These are phyloP conservation scores for Cadophora luteo-olivacea DNA, from an alignment of 2,329 filamentous ascomycete genomes.

Conservation along the genomic window DNA sequence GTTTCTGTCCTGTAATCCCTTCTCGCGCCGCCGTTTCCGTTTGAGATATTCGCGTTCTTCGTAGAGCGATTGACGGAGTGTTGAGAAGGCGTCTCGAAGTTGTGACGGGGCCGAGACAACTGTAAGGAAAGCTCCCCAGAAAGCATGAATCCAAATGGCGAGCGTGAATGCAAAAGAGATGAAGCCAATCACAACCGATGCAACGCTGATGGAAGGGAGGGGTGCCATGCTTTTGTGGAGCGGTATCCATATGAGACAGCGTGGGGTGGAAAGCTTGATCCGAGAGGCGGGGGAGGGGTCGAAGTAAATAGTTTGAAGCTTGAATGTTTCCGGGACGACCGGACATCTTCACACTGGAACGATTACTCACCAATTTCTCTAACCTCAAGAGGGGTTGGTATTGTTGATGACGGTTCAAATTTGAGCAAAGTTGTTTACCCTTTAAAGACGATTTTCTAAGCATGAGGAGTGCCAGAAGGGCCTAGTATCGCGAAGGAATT, in stretches of 20 bases:
- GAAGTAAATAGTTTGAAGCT: not conserved
- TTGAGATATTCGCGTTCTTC: conserved; percentile 38
- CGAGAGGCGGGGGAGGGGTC: not conserved
- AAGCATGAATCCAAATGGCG: conserved; percentile 35
- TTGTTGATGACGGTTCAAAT: not conserved
- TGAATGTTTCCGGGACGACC: not conserved
- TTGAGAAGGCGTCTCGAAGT: conserved; percentile 33
- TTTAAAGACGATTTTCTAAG: too few species aligned
- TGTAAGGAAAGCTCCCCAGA: conserved; percentile 35
- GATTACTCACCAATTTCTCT: not conserved
- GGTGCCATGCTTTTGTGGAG: conserved; percentile 13
- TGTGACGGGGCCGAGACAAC: conserved; percentile 30
- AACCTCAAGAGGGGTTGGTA: not conserved
- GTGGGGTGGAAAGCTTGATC: conserved; percentile 7
- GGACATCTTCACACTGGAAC: not conserved
- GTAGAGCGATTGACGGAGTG: conserved; percentile 37
- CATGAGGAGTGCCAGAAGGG: too few species aligned
- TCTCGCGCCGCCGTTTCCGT: conserved; percentile 26
- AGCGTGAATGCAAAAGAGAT: conserved; percentile 36
- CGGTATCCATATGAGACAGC: conserved; percentile 15
- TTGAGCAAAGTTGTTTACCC: not conserved
- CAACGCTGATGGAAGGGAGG: conserved; percentile 27
- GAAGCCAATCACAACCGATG: conserved; percentile 35
- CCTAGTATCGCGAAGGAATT: not conserved
- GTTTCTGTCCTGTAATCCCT: conserved; percentile 4